phyloP scores from a whole-genome alignment of 2,329 filamentous ascomycete species.

The Penicillium rolfsii region DNA sequence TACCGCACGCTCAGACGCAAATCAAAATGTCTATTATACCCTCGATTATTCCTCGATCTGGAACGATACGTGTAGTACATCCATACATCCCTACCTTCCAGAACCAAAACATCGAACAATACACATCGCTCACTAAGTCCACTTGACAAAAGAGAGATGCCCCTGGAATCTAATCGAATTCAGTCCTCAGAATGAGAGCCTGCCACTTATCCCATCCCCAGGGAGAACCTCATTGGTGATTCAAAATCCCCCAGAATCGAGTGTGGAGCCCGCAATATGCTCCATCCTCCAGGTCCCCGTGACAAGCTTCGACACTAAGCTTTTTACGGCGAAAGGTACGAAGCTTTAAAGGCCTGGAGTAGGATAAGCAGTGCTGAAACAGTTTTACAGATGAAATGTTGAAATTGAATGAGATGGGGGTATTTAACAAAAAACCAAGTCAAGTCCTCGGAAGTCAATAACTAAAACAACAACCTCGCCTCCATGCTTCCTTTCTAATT shows the following conservation, averaged over 20 bases:
- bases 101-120: not conserved
- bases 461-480: not conserved
- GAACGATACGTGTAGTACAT: not conserved
- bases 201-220: not conserved
- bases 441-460: not conserved
- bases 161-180: not conserved
- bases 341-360: not conserved
- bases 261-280: not conserved
- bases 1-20: not conserved
- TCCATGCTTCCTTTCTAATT: not conserved
- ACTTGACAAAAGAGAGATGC: not conserved
- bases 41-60: not conserved
- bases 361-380: not conserved
- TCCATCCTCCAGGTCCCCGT: not conserved
- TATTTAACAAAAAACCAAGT: not conserved
- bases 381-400: not conserved
- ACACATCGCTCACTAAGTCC: not conserved
- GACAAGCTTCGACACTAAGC: slow-evolving; percentile 2
- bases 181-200: not conserved
- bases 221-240: not conserved
- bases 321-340: not conserved
- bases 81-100: not conserved
- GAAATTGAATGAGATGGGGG: not conserved
- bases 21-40: not conserved
- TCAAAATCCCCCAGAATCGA: not conserved